Base-by-base conservation (phyloP, 139 green algal genomes). In the Volvox reticuliferus region DNA sequence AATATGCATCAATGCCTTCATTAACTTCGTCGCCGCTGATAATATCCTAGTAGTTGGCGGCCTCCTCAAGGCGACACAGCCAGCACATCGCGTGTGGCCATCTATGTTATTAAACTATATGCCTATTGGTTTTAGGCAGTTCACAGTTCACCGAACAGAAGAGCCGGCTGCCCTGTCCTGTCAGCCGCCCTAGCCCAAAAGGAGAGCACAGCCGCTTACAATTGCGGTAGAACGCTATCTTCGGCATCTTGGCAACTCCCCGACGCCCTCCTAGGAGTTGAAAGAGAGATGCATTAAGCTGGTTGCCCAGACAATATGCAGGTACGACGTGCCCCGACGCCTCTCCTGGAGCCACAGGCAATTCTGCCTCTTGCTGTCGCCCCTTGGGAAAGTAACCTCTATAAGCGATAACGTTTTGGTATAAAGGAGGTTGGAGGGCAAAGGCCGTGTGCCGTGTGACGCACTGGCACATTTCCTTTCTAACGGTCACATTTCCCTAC, bases 181-280 rank as follows among this genome's bases (percentile, higher is more conserved):
- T 16, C 50, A 68, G 81, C 55, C 81, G 55, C 33, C 36, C 33
- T 28, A 85, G 13, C 78, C 78, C 78, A 65, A 65, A 82, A 35
- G 2, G 24, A 84, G 33, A 75, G 79, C 50, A 86, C 24, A 14
- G 17, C 62, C 55, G 87, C 96, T 96, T 88, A 98, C 96, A 98
- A 94, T 97, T 98, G 79, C 95, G 96, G 94, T 98, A 98, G 92
- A 94, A 98, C 22, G 93, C 93, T 89, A 98, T 97, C 92, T 97
- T 95, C 88, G 97, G 97, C 97, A 98, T 98, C 35, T 89, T 97
- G 93, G 62, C 82, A 82, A 79, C 61, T 30, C 77, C 30, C 32
- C 2, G 83, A 13, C 26, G 24, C 67, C 67, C 69, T 55, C 28
- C 44, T 32, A 80, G 28, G 55, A 82, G 36, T 67, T 90, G 71